These are phyloP conservation scores for Filobasidium floriforme DNA, from an alignment of 768 basidiomycete genomes.

Conservation along the genomic window DNA sequence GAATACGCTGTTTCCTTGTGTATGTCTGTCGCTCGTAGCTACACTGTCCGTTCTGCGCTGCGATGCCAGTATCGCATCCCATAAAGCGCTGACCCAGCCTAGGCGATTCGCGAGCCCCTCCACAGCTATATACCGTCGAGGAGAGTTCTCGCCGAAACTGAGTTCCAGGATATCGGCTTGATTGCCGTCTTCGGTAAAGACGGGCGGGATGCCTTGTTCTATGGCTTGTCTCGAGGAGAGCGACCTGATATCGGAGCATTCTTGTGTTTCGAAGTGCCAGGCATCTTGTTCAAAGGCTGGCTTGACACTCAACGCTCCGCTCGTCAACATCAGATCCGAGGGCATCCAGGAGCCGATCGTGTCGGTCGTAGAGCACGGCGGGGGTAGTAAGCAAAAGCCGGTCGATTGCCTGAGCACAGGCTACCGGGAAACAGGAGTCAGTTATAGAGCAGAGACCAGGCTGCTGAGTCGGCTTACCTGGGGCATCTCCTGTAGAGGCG, in stretches of 20 bases:
- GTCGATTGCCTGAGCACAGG: not conserved
- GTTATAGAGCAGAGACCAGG: not conserved
- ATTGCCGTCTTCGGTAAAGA: not conserved
- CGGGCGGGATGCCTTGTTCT: not conserved
- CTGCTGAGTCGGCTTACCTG: not conserved
- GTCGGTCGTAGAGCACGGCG: not conserved
- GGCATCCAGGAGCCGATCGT: not conserved
- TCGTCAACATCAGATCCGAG: not conserved
- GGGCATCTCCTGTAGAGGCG: not conserved
- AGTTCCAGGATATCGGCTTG: slow-evolving; percentile 38
- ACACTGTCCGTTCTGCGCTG: slow-evolving; percentile 1
- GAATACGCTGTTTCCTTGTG: not conserved
- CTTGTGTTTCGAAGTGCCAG: not conserved
- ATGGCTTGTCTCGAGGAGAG: not conserved
- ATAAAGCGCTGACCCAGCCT: slow-evolving; percentile 41
- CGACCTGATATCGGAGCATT: not conserved
- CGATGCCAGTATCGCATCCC: slow-evolving; percentile 24
- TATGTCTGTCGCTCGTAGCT: not conserved
- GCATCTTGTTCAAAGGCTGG: not conserved
- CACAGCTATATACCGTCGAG: slow-evolving; percentile 35
- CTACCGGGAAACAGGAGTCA: not conserved
- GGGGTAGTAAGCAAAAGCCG: not conserved
- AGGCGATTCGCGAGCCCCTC: slow-evolving; percentile 36
- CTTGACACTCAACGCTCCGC: not conserved
- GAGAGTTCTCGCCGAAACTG: slow-evolving; percentile 33